Base-by-base conservation (phyloP, 768 basidiomycete species). In the Termitomyces sp. region DNA sequence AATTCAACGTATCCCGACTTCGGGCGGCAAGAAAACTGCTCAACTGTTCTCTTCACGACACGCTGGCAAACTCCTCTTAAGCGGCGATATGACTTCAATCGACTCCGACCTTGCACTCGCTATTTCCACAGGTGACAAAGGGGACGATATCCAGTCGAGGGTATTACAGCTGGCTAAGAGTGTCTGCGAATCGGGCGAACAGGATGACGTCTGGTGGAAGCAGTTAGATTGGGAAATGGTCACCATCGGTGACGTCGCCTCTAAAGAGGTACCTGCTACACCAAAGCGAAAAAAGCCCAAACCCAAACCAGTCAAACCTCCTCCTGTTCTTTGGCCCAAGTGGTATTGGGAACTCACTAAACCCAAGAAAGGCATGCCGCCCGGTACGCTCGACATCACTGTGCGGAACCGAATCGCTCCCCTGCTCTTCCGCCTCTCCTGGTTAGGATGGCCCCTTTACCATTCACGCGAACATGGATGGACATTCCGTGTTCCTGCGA, bases 271-370 rank as follows among this genome's bases (percentile, higher is more conserved):
- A 51, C 41, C 46, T 14, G n/a, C n/a, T 34, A 35, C 21, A 52
- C 19, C 54, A 11, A 62, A 61, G 58, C 64, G 21, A 58, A 75
- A 64, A 48, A 77, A 76, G 37, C 52, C 65, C 38, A 75, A 73
- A 46, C 49, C 64, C 0, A 77, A 75, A 53, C 68, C 70, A 10
- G 43, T 62, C 14, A 82, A 80, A 62, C 73, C 74, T 4, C 78
- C 78, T 11, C 73, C 79, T 0, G 79, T 86, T 0, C 54, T 77
- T n/a, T 98, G 95, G 94, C 96, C 95, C 1, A 90, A 92, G 68
- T 98, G 97, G 97, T 99, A 92, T 67, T 94, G 89, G 90, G 95
- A 98, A 25, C 82, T 92, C 3, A 77, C 87, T 3, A 85, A 78
- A 63, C 91, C 88, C 3, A 88, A 82, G 73, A 87, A 86, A 67